These are phyloP conservation scores for Aureobasidium subglaciale DNA, from an alignment of 2,329 filamentous ascomycete genomes.

Conservation along the genomic window DNA sequence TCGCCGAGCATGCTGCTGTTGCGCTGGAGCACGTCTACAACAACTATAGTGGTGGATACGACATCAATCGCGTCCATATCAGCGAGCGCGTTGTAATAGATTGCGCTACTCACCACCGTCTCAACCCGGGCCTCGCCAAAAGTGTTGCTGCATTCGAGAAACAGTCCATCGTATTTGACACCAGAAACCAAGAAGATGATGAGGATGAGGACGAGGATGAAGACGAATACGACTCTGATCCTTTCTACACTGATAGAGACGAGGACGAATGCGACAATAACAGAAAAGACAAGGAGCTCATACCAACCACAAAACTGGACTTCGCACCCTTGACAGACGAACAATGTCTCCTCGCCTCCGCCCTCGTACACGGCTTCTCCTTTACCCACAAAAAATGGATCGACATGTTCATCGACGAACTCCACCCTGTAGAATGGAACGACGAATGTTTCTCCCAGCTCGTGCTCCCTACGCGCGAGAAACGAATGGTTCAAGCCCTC, in stretches of 20 bases:
- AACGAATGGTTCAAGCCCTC: constrained; percentile 28
- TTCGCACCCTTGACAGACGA: constrained; percentile 19
- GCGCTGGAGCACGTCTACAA: constrained; percentile 19
- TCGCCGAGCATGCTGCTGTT: constrained; percentile 23
- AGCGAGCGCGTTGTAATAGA: constrained; percentile 26
- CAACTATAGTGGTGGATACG: not conserved
- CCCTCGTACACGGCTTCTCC: constrained; percentile 28
- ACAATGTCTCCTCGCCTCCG: constrained; percentile 27
- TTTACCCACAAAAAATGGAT: constrained; percentile 30
- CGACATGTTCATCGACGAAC: constrained; percentile 30
- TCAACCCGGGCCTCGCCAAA: constrained; percentile 23
- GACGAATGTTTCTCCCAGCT: constrained; percentile 27
- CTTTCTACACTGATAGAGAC: too few relatives aligned
- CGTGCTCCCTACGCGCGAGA: constrained; percentile 26
- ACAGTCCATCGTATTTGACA: not conserved
- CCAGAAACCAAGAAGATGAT: not conserved
- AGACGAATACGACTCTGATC: not conserved
- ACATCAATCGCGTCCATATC: constrained; percentile 22
- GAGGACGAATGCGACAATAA: not conserved
- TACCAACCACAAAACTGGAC: constrained; percentile 16
- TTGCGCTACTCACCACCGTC: constrained; percentile 25
- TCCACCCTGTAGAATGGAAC: constrained; percentile 27
- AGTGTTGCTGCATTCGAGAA: constrained; percentile 21
- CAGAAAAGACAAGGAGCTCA: constrained; percentile 18
- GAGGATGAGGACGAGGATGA: not conserved